Conservation (phyloP, 192 early-diverging fungal species). For the Radiomyces spectabilis region DNA sequence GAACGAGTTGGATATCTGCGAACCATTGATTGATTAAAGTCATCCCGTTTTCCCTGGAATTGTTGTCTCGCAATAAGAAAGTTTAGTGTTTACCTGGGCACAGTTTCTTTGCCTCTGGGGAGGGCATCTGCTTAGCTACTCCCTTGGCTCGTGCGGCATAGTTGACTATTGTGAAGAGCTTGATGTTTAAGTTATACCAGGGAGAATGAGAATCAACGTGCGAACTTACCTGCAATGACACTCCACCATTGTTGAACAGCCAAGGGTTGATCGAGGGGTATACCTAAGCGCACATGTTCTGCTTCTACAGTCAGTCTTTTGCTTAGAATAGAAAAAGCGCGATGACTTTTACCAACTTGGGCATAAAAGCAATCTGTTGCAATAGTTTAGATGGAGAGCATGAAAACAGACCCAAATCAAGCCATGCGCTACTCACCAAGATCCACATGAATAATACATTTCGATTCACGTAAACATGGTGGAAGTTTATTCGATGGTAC, state of each 20-base stretch:
- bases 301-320: neutral
- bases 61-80: neutral
- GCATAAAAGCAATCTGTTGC: conserved; percentile 65
- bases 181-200: too few relatives aligned
- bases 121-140: conserved; percentile 55
- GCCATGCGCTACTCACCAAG: conserved; percentile 27
- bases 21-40: neutral
- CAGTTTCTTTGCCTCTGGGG: conserved; percentile 41
- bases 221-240: conserved; percentile 54
- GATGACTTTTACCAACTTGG: conserved; percentile 59
- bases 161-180: too few relatives aligned
- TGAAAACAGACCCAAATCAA: neutral
- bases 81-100: conserved; percentile 34
- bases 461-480: conserved; percentile 4
- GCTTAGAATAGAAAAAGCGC: neutral
- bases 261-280: conserved; percentile 60
- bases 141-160: conserved; percentile 80
- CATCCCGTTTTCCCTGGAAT: neutral
- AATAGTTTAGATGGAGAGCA: neutral
- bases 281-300: conserved; percentile 67
- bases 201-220: neutral
- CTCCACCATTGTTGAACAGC: conserved; percentile 90
- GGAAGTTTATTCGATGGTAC: too few relatives aligned
- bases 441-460: conserved; percentile 30
- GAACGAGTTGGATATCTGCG: conserved; percentile 56